These are phyloP conservation scores for Globisporangium iwayamae DNA, from an alignment of 352 stramenopile genomes.

Conservation along the genomic window DNA sequence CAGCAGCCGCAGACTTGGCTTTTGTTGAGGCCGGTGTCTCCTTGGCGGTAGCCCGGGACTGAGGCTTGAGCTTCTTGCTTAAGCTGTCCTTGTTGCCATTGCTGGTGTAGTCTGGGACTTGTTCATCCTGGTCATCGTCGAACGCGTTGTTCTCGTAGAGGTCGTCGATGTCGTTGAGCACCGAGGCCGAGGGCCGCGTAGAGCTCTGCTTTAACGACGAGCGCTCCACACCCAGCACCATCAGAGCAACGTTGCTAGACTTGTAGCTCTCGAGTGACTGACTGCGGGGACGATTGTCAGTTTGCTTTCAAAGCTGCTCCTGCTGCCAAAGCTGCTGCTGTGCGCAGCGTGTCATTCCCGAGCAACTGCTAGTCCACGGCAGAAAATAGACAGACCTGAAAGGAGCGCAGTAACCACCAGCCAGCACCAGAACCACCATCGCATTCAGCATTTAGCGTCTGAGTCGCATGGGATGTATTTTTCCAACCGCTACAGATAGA, in stretches of 20 bases:
- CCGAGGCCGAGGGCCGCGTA: slow-evolving; percentile 21
- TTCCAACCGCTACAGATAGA: background rate
- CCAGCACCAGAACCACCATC: background rate
- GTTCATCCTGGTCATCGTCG: slow-evolving; percentile 41
- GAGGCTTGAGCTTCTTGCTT: background rate
- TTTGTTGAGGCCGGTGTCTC: slow-evolving; percentile 1
- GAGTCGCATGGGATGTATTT: background rate
- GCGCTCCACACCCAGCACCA: slow-evolving; percentile 24
- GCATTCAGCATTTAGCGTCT: background rate
- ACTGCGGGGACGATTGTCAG: background rate
- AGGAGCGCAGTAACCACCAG: background rate
- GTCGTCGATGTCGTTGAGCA: slow-evolving; percentile 65
- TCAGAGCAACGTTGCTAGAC: background rate
- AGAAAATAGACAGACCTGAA: background rate
- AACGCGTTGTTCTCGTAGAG: slow-evolving; percentile 81
- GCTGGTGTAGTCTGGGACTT: slow-evolving; percentile 14
- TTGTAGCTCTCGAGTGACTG: background rate
- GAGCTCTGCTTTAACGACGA: slow-evolving; percentile 21
- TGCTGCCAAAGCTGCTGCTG: no score
- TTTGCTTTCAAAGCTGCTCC: no score
- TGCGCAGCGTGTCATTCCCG: no score
- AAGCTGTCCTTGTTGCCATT: slow-evolving; percentile 16
- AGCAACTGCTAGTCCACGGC: background rate
- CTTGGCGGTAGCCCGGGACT: background rate
- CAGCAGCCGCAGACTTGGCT: slow-evolving; percentile 1